Evolutionary conservation across 148 eudicot genomes (phyloP).

Genomic region (Amaranthus palmeri): DNA sequence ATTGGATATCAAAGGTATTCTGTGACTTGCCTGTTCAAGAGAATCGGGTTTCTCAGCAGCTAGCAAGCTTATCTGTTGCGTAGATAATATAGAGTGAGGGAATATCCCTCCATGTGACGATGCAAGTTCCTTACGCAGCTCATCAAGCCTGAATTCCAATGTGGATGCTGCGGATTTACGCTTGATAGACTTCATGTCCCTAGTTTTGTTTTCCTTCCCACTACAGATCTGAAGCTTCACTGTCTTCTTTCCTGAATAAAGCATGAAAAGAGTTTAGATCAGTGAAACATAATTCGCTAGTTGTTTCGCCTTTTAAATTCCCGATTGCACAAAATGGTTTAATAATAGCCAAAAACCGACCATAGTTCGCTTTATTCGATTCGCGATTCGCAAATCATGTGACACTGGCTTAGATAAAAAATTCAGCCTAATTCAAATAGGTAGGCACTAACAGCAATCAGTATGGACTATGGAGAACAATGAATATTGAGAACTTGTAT

Average conservation of each 20-base stretch:
- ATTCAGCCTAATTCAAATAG: neutral
- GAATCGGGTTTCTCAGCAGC: slow-evolving; percentile 59
- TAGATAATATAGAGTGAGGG: slow-evolving; percentile 86
- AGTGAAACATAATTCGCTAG: too few relatives aligned
- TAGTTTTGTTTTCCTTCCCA: slow-evolving; percentile 33
- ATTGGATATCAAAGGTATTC: neutral
- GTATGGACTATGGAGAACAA: neutral
- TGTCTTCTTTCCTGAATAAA: slow-evolving; percentile 58
- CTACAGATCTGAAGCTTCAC: slow-evolving; percentile 58
- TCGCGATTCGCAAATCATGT: too few relatives aligned
- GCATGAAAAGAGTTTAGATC: neutral
- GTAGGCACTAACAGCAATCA: neutral
- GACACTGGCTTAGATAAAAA: neutral
- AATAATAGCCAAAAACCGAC: too few relatives aligned
- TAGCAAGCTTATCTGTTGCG: slow-evolving; percentile 70
- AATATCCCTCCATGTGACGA: slow-evolving; percentile 73
- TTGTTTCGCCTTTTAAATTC: too few relatives aligned
- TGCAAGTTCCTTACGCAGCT: slow-evolving; percentile 82
- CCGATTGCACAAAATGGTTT: too few relatives aligned
- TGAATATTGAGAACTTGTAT: neutral
- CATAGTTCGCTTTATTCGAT: too few relatives aligned
- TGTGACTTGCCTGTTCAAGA: slow-evolving; percentile 52
- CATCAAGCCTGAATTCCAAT: slow-evolving; percentile 64
- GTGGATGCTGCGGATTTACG: slow-evolving; percentile 45
- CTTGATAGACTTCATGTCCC: slow-evolving; percentile 44